Base-by-base conservation (phyloP, 352 stramenopile genomes). In the Phytophthora agathidicida region DNA sequence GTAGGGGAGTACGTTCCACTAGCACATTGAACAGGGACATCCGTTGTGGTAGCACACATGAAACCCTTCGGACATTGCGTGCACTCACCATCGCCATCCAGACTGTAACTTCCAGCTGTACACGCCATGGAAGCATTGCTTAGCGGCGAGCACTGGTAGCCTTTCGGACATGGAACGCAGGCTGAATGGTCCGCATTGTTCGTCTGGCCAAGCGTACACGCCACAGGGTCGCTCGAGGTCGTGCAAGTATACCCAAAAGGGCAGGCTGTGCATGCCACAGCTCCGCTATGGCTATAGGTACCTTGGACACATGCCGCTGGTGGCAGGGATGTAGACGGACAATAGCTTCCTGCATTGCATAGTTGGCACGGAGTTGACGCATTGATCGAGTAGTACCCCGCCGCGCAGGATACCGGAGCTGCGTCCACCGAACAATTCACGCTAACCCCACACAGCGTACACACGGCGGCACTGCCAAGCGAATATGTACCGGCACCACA, bases 401-500 rank as follows among this genome's bases (percentile, higher is more conserved):
- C 31, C 10, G 59, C 16, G 11, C 73, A 83, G 3, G 44, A 28
- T 13, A 68, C 43, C 20, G 73, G 67, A 11, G 52, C 52, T 20
- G 51, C 28, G 3, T 60, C 41, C 9, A 36, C 57, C 13, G 43
- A 65, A 3, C 84, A 96, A 26, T 77, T 79, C 6, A 60, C 61
- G 3, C 86, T 86, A 33, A 50, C 38, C 7, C 68, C 67, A 52
- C 85, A 95, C 3, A 49, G 31, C 4, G 63, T 74, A 60, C 81
- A 91, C 16, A 47, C 26, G 2, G 38, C 61, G 36, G 59, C 49
- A 27, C 53, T 73, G 17, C 56, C 78, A 2, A 76, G 23, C 20
- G 83, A 83, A 57, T 88, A 93, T 16, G 59, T 71, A 3, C 80
- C 80, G 5, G 27, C 14, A 0, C 38, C 46, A 49, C 71, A 83